A percentile compares a stretch with the other conserved stretches of the same genome.
Conservation (phyloP, 1,139 yeast species). For the Blastobotrys niveus region DNA sequence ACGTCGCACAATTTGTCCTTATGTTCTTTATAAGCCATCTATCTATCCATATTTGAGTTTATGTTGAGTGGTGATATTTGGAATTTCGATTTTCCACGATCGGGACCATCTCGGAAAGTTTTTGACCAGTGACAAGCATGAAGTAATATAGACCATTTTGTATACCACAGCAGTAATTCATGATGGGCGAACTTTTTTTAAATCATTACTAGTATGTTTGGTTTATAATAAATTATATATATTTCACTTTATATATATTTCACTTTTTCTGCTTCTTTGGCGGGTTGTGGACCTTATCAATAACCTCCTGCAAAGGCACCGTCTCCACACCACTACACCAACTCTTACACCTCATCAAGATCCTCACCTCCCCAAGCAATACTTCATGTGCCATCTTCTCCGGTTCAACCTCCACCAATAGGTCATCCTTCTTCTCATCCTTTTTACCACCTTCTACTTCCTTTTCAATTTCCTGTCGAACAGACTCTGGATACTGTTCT, state of each 20-base stretch:
- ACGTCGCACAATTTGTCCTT: slow-evolving; percentile 4
- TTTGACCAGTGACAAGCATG: no score
- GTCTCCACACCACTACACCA: slow-evolving; percentile 20
- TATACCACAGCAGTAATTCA: no score
- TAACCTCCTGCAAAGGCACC: slow-evolving; percentile 7
- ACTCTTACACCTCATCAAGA: slow-evolving; percentile 19
- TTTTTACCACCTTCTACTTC: not conserved
- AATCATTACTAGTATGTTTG: no score
- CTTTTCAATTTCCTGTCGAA: slow-evolving; percentile 16
- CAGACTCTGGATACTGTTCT: slow-evolving; percentile 19
- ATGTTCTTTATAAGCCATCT: slow-evolving; percentile 5
- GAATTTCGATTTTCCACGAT: no score
- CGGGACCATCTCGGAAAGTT: no score
- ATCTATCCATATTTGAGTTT: no score
- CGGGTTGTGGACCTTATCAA: slow-evolving; percentile 13
- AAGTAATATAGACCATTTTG: no score
- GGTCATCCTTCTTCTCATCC: not conserved
- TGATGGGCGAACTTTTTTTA: no score
- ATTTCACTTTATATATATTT: not conserved
- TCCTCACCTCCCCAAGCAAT: slow-evolving; percentile 26
- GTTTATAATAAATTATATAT: not conserved
- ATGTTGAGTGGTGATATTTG: no score
- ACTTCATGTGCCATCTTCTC: slow-evolving; percentile 26
- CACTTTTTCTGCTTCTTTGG: slow-evolving; percentile 4
- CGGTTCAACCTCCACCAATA: slow-evolving; percentile 20